Percentiles rank a stretch among this genome's conserved stretches.
phyloP scores from a whole-genome alignment of 2,329 filamentous ascomycete genomes.

The Pseudogymnoascus sp. region DNA sequence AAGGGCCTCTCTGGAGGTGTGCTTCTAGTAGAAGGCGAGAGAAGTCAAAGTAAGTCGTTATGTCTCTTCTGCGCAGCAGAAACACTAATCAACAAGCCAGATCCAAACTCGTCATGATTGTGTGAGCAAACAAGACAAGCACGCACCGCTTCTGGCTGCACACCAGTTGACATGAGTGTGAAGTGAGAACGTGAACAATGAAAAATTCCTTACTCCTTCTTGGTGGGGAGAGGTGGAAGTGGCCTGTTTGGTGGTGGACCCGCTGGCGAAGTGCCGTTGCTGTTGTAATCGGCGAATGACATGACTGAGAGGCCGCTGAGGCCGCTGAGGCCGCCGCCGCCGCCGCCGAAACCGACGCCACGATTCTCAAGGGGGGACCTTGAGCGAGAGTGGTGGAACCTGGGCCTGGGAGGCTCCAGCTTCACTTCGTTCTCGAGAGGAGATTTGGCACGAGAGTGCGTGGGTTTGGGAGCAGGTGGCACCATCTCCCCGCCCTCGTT shows the following conservation, averaged over 20 bases:
- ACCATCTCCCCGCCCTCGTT: not conserved
- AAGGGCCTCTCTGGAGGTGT: not conserved
- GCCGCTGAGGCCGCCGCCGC: not conserved
- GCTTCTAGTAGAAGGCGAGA: no score
- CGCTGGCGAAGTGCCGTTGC: not conserved
- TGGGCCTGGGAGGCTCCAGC: not conserved
- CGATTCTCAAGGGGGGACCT: not conserved
- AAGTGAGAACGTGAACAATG: not conserved
- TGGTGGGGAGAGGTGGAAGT: not conserved
- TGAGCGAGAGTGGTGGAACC: not conserved
- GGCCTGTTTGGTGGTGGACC: not conserved
- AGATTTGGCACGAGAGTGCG: no score
- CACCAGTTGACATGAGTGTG: not conserved
- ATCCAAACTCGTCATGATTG: not conserved
- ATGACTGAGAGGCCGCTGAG: not conserved
- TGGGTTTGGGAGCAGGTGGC: no score
- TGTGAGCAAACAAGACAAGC: not conserved
- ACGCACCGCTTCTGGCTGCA: not conserved
- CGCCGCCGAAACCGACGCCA: not conserved
- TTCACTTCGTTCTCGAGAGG: no score
- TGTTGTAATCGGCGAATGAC: no score
- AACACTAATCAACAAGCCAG: constrained; percentile 2
- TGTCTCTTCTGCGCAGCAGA: not conserved
- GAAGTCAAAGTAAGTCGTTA: not conserved
- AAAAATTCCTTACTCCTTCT: not conserved